Conservation (phyloP, 2,329 filamentous ascomycete genomes). For the Mariannaea sp. region DNA sequence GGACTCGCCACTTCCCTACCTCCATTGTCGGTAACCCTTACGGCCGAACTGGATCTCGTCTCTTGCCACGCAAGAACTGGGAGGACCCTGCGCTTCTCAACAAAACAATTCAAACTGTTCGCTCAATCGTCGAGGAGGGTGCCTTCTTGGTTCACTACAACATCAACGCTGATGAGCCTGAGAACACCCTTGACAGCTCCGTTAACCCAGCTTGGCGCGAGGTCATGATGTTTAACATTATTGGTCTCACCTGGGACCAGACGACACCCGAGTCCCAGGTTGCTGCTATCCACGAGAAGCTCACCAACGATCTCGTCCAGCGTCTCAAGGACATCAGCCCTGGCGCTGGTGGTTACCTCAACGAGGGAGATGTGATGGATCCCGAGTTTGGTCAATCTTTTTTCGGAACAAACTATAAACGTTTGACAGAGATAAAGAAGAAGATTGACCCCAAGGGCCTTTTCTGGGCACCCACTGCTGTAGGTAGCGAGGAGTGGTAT, state of each 20-base stretch:
- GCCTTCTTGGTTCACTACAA: conserved; percentile 34
- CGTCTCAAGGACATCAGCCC: conserved; percentile 37
- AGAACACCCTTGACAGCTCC: conserved; percentile 39
- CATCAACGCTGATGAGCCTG: conserved; percentile 30
- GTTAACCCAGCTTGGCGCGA: conserved; percentile 55
- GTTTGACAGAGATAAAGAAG: conserved; percentile 38
- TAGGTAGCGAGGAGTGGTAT: conserved; percentile 19
- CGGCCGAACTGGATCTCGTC: conserved; percentile 43
- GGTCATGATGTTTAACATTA: conserved; percentile 44
- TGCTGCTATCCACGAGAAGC: conserved; percentile 35
- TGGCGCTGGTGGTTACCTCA: conserved; percentile 37
- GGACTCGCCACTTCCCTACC: conserved; percentile 47
- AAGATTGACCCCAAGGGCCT: conserved; percentile 39
- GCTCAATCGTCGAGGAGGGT: conserved; percentile 30
- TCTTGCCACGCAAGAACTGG: conserved; percentile 45
- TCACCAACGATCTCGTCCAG: conserved; percentile 40
- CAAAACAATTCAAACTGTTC: conserved; percentile 30
- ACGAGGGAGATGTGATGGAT: conserved; percentile 42
- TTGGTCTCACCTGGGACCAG: conserved; percentile 27
- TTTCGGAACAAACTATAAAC: conserved; percentile 37
- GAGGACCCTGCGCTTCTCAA: conserved; percentile 22
- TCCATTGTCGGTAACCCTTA: conserved; percentile 27
- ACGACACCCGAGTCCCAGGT: conserved; percentile 21
- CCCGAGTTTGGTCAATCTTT: conserved; percentile 35
- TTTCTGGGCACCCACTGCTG: conserved; percentile 30